phyloP scores from a whole-genome alignment of 352 stramenopile species.

The Phytophthora pini region DNA sequence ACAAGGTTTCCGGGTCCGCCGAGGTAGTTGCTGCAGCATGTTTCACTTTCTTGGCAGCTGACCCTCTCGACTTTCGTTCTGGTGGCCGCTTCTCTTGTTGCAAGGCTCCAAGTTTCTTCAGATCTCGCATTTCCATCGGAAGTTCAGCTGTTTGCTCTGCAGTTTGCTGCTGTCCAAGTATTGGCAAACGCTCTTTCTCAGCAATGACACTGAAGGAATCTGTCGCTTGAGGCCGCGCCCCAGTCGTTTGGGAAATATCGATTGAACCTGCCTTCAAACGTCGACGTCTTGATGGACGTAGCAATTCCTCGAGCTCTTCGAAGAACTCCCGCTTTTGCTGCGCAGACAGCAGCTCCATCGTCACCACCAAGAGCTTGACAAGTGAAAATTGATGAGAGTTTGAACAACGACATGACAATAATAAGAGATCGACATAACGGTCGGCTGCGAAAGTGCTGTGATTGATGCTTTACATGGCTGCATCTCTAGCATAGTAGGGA shows the following conservation, averaged over 20 bases:
- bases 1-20: conserved; percentile 5
- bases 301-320: conserved; percentile 46
- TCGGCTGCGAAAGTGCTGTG: conserved; percentile 1
- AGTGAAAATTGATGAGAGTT: conserved; percentile 18
- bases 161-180: conserved; percentile 8
- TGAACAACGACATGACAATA: conserved; percentile 30
- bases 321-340: conserved; percentile 60
- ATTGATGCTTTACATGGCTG: conserved; percentile 19
- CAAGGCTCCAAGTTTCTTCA: conserved; percentile 33
- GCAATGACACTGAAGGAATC: not conserved
- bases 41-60: conserved; percentile 39
- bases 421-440: conserved; percentile 1
- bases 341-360: conserved; percentile 42
- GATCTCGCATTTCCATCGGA: conserved; percentile 27
- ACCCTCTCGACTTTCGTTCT: conserved; percentile 26
- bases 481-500: conserved; percentile 10
- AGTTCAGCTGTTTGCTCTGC: conserved; percentile 3
- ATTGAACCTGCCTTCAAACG: conserved; percentile 13
- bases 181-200: conserved; percentile 33
- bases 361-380: conserved; percentile 24
- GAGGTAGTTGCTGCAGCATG: not conserved
- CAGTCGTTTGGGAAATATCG: conserved; percentile 11
- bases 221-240: conserved; percentile 21
- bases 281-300: conserved; percentile 26
- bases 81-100: conserved; percentile 28